phyloP scores from a whole-genome alignment of 139 green algal species.

The Coelastrella sp. region DNA sequence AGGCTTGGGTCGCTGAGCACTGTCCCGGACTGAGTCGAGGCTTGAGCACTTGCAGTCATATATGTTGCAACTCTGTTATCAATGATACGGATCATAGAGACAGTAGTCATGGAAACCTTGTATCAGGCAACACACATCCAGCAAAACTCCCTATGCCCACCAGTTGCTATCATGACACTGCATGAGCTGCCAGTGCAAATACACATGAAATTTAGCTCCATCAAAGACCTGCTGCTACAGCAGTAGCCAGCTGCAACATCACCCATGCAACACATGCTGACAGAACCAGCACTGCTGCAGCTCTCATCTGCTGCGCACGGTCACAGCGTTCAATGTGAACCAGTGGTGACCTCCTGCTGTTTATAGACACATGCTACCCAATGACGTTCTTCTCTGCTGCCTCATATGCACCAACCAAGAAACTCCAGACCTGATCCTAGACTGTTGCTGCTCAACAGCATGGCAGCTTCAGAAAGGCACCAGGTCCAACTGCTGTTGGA shows the following conservation, averaged over 20 bases:
- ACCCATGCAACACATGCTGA: not conserved
- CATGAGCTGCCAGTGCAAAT: too few relatives aligned
- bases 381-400: slow-evolving; percentile 15
- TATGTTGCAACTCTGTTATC: too few relatives aligned
- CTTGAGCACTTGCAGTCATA: too few relatives aligned
- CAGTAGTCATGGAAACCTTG: not conserved
- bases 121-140: not conserved
- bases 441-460: not conserved
- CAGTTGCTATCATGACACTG: too few relatives aligned
- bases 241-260: not conserved
- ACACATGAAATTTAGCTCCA: too few relatives aligned
- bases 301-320: slow-evolving; percentile 14
- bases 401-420: not conserved
- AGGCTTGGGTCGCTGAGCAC: too few relatives aligned
- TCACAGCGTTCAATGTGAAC: not conserved
- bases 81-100: not conserved
- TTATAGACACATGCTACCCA: not conserved
- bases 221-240: too few relatives aligned
- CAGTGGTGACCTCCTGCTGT: not conserved
- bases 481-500: too few relatives aligned
- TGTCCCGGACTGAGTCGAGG: too few relatives aligned
- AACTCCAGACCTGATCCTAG: not conserved
- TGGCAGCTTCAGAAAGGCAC: too few relatives aligned
- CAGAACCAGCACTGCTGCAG: not conserved
- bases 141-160: too few relatives aligned